Conservation (phyloP, 2,329 filamentous ascomycete genomes). For the Cryoendolithus antarcticus region DNA sequence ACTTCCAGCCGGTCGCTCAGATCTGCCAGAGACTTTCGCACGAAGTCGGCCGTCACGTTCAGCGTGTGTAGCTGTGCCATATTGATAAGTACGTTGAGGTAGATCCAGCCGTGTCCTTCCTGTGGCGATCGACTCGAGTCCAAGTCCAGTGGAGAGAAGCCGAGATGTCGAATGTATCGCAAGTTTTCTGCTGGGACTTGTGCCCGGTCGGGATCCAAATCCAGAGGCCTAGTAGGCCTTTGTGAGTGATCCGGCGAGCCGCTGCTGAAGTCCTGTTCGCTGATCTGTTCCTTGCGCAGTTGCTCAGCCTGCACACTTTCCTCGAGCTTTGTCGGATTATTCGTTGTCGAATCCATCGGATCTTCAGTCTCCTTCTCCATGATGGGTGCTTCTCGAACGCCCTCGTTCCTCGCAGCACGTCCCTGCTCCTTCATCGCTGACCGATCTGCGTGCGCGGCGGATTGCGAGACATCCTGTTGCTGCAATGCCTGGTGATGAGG, state of each 20-base stretch:
- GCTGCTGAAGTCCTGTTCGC: slow-evolving; percentile 9
- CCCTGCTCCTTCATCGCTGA: slow-evolving; percentile 29
- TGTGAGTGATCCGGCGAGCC: slow-evolving; percentile 40
- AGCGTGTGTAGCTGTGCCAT: slow-evolving; percentile 77
- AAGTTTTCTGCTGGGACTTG: slow-evolving; percentile 68
- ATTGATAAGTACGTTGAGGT: slow-evolving; percentile 66
- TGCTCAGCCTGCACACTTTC: background rate
- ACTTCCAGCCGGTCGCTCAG: slow-evolving; percentile 66
- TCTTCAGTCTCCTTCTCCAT: slow-evolving; percentile 23
- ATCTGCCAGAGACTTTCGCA: slow-evolving; percentile 57
- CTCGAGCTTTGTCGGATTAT: slow-evolving; percentile 1
- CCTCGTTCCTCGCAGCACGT: slow-evolving; percentile 25
- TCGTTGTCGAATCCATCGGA: slow-evolving; percentile 6
- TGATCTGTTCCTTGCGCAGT: slow-evolving; percentile 1
- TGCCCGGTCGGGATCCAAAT: slow-evolving; percentile 65
- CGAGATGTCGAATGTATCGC: slow-evolving; percentile 64
- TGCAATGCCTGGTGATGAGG: slow-evolving; percentile 40
- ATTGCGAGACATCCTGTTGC: slow-evolving; percentile 45
- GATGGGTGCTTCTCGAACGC: slow-evolving; percentile 34
- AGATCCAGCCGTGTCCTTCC: slow-evolving; percentile 67
- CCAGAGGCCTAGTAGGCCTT: slow-evolving; percentile 61
- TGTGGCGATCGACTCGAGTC: slow-evolving; percentile 40
- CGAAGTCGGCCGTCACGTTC: slow-evolving; percentile 67
- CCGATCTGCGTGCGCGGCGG: slow-evolving; percentile 37
- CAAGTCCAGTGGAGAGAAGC: slow-evolving; percentile 49